A percentile compares a stretch with the other conserved stretches of the same genome.
phyloP scores from a whole-genome alignment of 2,329 filamentous ascomycete genomes.

The Rugonectria rugulosa region DNA sequence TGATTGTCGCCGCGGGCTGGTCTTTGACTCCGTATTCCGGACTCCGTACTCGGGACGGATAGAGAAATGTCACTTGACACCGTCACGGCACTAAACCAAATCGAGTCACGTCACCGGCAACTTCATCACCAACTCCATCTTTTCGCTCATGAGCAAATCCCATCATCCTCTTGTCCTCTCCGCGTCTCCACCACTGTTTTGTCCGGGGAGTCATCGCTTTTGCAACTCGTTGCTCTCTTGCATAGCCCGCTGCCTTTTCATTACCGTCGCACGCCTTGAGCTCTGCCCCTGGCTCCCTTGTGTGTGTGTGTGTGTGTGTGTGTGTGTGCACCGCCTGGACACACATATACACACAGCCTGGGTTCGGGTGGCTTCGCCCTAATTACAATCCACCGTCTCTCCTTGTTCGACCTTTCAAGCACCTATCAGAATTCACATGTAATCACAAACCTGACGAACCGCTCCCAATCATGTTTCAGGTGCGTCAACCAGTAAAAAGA shows the following conservation, averaged over 20 bases:
- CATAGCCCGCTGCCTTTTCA: neutral
- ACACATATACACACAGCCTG: too few relatives aligned
- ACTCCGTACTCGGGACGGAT: too few relatives aligned
- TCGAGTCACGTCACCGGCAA: slow-evolving; percentile 3
- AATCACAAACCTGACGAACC: too few relatives aligned
- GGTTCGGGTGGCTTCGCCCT: slow-evolving; percentile 4
- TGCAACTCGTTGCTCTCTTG: neutral
- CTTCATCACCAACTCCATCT: slow-evolving; percentile 10
- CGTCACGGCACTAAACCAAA: slow-evolving; percentile 9
- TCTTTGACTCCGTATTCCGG: too few relatives aligned
- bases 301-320: neutral
- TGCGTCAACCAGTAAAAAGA: slow-evolving; percentile 21
- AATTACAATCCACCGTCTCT: too few relatives aligned
- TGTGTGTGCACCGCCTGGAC: slow-evolving; percentile 9
- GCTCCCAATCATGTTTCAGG: slow-evolving; percentile 37
- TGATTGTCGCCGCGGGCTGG: too few relatives aligned
- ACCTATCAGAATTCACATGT: too few relatives aligned
- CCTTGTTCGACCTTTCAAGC: too few relatives aligned
- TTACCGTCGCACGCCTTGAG: neutral
- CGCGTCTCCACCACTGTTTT: slow-evolving; percentile 5
- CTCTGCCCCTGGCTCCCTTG: neutral
- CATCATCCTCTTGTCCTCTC: neutral
- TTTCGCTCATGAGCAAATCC: neutral
- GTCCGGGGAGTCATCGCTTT: neutral
- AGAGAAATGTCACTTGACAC: neutral